Conservation (phyloP, 2,329 filamentous ascomycete genomes). For the Xylariaceae sp. region DNA sequence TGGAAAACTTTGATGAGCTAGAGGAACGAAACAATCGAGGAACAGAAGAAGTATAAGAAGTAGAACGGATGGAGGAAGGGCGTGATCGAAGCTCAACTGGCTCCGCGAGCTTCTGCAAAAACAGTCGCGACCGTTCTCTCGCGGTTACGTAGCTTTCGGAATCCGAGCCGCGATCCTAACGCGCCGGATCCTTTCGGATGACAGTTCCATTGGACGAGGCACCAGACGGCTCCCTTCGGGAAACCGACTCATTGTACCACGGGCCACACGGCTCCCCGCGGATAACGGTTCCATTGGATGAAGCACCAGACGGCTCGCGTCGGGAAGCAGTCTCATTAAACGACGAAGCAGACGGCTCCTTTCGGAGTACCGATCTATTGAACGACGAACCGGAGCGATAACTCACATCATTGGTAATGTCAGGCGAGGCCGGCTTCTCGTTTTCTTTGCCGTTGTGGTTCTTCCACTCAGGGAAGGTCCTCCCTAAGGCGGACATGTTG, state of each 20-base stretch:
- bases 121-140: slow-evolving; percentile 4
- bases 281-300: slow-evolving; percentile 5
- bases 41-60: slow-evolving; percentile 1
- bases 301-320: slow-evolving; percentile 3
- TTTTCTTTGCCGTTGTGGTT: slow-evolving; percentile 28
- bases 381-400: neutral
- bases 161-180: slow-evolving; percentile 16
- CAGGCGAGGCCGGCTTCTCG: slow-evolving; percentile 31
- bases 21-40: neutral
- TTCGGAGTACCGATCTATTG: slow-evolving; percentile 6
- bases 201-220: slow-evolving; percentile 2
- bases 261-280: neutral
- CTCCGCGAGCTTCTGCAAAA: neutral
- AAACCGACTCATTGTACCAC: slow-evolving; percentile 1
- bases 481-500: slow-evolving; percentile 34
- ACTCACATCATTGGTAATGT: slow-evolving; percentile 23
- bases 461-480: slow-evolving; percentile 47
- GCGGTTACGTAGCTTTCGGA: neutral
- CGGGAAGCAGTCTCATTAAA: slow-evolving; percentile 4
- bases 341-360: neutral
- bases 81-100: slow-evolving; percentile 33
- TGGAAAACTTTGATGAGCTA: slow-evolving; percentile 2
- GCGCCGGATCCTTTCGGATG: slow-evolving; percentile 9
- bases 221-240: neutral
- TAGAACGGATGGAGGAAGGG: neutral